Evolutionary conservation across 257 asterid genomes (phyloP).

Genomic region (Nicotiana obtusifolia): DNA sequence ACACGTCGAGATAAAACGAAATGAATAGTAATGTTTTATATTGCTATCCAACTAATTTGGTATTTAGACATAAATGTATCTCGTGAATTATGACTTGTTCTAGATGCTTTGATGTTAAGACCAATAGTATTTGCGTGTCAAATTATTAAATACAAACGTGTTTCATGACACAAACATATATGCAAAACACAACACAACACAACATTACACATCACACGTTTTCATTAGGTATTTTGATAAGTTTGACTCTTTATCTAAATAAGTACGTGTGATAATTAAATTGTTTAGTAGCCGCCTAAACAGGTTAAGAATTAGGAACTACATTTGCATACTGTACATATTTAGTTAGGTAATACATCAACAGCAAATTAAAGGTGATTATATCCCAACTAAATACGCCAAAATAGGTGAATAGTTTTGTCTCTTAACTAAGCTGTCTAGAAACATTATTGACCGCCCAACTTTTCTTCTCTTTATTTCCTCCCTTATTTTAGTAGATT

Average conservation of each 20-base stretch:
- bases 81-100: too few relatives aligned
- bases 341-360: slow-evolving; percentile 35
- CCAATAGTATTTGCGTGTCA: neutral
- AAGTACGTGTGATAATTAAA: neutral
- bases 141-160: neutral
- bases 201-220: neutral
- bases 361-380: slow-evolving; percentile 1
- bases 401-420: neutral
- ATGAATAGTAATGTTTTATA: too few relatives aligned
- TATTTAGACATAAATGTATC: too few relatives aligned
- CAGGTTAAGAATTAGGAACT: neutral
- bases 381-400: neutral
- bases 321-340: neutral
- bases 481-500: neutral
- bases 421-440: neutral
- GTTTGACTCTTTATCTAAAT: neutral
- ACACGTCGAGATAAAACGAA: too few relatives aligned
- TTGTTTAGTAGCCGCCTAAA: neutral
- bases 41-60: too few relatives aligned
- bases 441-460: neutral
- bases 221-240: neutral
- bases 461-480: neutral
- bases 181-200: neutral
- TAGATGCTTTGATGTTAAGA: neutral
- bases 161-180: neutral